phyloP scores from a whole-genome alignment of 306 rosid species.

The Argentina anserina region DNA sequence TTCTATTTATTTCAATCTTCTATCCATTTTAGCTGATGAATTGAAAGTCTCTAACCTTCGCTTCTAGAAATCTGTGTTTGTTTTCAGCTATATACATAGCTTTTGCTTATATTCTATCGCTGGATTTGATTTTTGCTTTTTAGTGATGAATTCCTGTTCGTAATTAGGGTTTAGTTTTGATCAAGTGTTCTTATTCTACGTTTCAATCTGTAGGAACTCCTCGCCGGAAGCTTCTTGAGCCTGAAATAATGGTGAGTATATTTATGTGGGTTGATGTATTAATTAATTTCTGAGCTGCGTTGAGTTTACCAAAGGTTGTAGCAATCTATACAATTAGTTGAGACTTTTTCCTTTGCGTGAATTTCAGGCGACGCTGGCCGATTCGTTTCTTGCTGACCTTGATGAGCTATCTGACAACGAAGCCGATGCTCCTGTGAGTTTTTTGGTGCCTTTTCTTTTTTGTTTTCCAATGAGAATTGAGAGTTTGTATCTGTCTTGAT shows the following conservation, averaged over 20 bases:
- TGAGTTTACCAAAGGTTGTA: not conserved
- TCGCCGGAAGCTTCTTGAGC: slow-evolving; percentile 4
- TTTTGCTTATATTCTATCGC: not conserved
- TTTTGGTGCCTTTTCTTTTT: not conserved
- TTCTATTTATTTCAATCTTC: not conserved
- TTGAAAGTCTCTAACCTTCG: not conserved
- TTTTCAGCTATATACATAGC: not conserved
- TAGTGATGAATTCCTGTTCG: not conserved
- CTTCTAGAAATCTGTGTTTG: not conserved
- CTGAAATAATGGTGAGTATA: slow-evolving; percentile 25
- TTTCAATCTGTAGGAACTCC: not conserved
- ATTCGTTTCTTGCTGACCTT: slow-evolving; percentile 92
- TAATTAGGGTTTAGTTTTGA: not conserved
- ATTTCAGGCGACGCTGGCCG: slow-evolving; percentile 89
- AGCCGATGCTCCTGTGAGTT: slow-evolving; percentile 57
- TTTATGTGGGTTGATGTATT: not conserved
- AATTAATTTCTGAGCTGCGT: not conserved
- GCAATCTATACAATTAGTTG: not conserved
- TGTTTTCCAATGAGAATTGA: too few species aligned
- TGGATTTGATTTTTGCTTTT: not conserved
- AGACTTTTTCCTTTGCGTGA: not conserved
- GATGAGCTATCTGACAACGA: slow-evolving; percentile 95
- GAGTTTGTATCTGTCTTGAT: not conserved
- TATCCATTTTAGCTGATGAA: not conserved
- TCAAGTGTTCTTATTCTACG: not conserved